These are phyloP conservation scores for Cupressus sempervirens DNA, from an alignment of 75 land plant genomes.

Conservation along the genomic window DNA sequence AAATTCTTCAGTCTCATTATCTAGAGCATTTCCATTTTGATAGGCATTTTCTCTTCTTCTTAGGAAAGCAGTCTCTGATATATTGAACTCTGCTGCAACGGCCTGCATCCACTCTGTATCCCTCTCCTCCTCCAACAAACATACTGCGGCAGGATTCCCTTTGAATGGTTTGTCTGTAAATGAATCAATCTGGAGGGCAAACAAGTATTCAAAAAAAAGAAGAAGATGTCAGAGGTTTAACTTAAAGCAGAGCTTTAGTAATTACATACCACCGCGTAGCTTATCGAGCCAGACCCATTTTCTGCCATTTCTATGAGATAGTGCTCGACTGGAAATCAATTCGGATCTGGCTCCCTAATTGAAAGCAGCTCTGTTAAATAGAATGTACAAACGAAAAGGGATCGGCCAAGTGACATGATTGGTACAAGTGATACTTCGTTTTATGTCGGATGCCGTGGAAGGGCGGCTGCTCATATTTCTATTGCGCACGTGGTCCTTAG, in stretches of 20 bases:
- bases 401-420: too few species aligned
- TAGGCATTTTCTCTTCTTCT: conserved; percentile 7
- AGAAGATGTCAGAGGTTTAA: background rate
- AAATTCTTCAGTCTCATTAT: conserved; percentile 26
- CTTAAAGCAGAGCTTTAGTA: background rate
- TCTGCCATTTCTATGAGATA: background rate
- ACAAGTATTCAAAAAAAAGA: background rate
- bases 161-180: conserved; percentile 65
- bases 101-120: conserved; percentile 56
- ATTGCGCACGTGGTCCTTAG: too few species aligned
- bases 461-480: too few species aligned
- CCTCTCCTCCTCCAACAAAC: conserved; percentile 36
- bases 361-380: too few species aligned
- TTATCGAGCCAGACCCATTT: background rate
- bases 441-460: too few species aligned
- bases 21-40: conserved; percentile 5
- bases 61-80: conserved; percentile 63
- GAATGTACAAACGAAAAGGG: too few species aligned
- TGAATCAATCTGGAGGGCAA: conserved; percentile 51
- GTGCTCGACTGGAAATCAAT: background rate
- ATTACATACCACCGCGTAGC: background rate
- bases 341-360: background rate
- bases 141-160: conserved; percentile 87
- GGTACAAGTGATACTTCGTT: too few species aligned
- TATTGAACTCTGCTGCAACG: conserved; percentile 75